These are phyloP conservation scores for Sungouiozyma intestinalis DNA, from an alignment of 805 yeast genomes.

Conservation along the genomic window DNA sequence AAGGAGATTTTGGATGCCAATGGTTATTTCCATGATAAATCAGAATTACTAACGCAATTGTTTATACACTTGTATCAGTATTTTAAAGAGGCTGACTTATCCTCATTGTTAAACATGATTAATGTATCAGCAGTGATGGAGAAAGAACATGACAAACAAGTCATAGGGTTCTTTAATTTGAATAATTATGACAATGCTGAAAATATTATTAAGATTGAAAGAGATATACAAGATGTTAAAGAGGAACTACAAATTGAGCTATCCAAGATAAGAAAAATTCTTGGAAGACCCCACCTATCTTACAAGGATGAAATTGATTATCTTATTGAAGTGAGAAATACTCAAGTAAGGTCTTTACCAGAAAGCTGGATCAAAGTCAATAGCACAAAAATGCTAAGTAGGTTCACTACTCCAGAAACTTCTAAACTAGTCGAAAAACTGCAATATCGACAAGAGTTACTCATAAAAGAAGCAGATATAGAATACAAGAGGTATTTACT, in stretches of 20 bases:
- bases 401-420: slow-evolving; percentile 62
- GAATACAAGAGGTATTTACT: slow-evolving; percentile 28
- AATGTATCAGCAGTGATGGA: slow-evolving; percentile 44
- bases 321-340: slow-evolving; percentile 63
- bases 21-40: slow-evolving; percentile 14
- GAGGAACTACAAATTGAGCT: slow-evolving; percentile 43
- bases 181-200: slow-evolving; percentile 31
- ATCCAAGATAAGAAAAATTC: slow-evolving; percentile 30
- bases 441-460: slow-evolving; percentile 51
- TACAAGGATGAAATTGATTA: slow-evolving; percentile 60
- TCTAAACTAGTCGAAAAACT: slow-evolving; percentile 40
- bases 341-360: slow-evolving; percentile 51
- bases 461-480: slow-evolving; percentile 16
- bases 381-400: slow-evolving; percentile 54
- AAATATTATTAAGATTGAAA: slow-evolving; percentile 29
- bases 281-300: slow-evolving; percentile 48
- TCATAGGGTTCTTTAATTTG: slow-evolving; percentile 33
- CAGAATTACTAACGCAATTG: slow-evolving; percentile 30
- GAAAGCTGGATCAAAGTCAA: slow-evolving; percentile 66
- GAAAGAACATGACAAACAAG: slow-evolving; percentile 36
- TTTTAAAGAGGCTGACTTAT: slow-evolving; percentile 26
- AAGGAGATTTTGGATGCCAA: slow-evolving; percentile 14
- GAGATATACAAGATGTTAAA: slow-evolving; percentile 36
- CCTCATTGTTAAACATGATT: slow-evolving; percentile 38
- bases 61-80: slow-evolving; percentile 32